These are phyloP conservation scores for Tetrahymena elliotti DNA, from an alignment of 73 alveolate genomes.

Conservation along the genomic window DNA sequence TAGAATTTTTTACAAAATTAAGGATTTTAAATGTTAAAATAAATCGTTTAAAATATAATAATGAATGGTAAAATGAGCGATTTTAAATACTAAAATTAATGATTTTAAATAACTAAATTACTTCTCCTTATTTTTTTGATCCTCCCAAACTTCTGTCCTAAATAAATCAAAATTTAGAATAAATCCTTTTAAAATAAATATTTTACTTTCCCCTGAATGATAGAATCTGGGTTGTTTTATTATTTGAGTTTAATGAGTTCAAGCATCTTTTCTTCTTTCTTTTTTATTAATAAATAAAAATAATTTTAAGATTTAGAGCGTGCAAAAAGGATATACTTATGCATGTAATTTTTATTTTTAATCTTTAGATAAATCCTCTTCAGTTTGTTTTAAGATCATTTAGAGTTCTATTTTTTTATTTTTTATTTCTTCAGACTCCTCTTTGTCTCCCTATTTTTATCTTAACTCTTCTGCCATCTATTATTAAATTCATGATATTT, in stretches of 20 bases:
- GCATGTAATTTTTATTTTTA: background rate
- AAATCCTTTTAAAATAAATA: no score
- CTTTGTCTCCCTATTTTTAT: background rate
- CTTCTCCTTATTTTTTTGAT: background rate
- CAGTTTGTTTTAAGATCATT: background rate
- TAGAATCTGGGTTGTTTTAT: background rate
- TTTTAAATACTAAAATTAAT: no score
- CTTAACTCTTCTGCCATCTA: background rate
- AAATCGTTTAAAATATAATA: no score
- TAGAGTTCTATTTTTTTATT: background rate
- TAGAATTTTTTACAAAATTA: no score
- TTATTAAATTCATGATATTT: no score
- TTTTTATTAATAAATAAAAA: background rate
- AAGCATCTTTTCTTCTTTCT: background rate
- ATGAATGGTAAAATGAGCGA: no score
- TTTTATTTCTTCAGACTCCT: background rate
- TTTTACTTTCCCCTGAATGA: background rate
- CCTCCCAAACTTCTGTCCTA: background rate
- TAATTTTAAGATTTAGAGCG: background rate
- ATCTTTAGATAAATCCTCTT: background rate
- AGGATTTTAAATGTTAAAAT: no score
- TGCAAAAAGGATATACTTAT: background rate
- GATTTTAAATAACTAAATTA: no score
- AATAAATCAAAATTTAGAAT: no score
- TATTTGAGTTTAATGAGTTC: background rate